Evolutionary conservation across 1,139 yeast species (phyloP), one percentile per base, ranked within the genome.

Genomic region (Hansenula sp.): DNA sequence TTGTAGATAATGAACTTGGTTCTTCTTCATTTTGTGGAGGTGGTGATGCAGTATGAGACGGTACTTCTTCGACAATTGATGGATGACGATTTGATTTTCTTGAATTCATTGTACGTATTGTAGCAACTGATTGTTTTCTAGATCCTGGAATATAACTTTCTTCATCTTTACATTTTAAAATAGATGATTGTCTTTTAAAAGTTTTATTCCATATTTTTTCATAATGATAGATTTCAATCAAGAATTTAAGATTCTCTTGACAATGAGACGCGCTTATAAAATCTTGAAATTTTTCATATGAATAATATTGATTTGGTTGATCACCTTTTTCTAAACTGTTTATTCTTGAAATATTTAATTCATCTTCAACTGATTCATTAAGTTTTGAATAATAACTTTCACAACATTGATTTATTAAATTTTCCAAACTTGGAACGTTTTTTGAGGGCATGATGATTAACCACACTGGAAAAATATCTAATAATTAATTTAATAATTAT

Each of bases 201-300:
- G 55, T 43, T 30, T 46, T 44, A 37, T 59, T 59, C 63, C 63
- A 59, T 13, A 57, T 50, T 43, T 60, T 59, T 46, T 70, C 75
- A 52, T 73, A 73, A 39, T 66, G 68, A 55, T 61, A 71, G 16
- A 73, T 68, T 41, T 70, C 73, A 7, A 73, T 61, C 32, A 74
- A 55, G 46, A 74, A 74, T 37, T 62, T 54, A 36, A 74, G 59
- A 51, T 71, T 73, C 53, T 74, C 79, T 44, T 62, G 63, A 51
- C 75, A 69, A 48, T 72, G 77, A 16, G 62, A 48, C 12, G 59
- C 38, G 14, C 29, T 39, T 13, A 57, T 50, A 36, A 51, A 56
- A 6, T 50, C 42, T 31, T 43, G 44, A 41, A 59, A 57, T 29
- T 44, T 34, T 3, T 39, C 38, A 20, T 42, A 43, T 2, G 46